Conservation (phyloP, 1,284 basidiomycete genomes). For the Gymnopus androsaceus region DNA sequence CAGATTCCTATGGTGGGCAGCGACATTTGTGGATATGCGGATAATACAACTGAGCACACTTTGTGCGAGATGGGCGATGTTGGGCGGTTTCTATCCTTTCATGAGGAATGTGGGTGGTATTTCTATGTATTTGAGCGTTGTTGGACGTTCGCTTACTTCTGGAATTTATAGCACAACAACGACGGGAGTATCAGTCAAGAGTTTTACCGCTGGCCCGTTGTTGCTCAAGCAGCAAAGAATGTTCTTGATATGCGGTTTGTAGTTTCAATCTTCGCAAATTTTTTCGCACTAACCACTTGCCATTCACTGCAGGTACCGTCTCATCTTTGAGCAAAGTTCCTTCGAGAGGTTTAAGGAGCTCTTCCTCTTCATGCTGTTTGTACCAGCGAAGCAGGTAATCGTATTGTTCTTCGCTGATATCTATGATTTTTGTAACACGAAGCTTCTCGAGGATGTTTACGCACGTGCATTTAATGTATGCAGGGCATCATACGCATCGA, state of each 20-base stretch:
- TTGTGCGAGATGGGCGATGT: slow-evolving; percentile 68
- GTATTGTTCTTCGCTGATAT: too few species aligned
- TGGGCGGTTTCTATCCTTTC: slow-evolving; percentile 73
- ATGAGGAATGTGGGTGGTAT: slow-evolving; percentile 59
- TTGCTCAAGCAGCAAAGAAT: slow-evolving; percentile 60
- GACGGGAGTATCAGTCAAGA: slow-evolving; percentile 61
- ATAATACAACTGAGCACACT: slow-evolving; percentile 62
- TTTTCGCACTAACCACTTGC: not conserved
- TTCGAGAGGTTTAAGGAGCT: too few species aligned
- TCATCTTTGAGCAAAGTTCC: too few species aligned
- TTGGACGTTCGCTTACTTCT: not conserved
- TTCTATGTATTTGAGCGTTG: not conserved
- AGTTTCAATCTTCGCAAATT: not conserved
- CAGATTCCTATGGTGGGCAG: slow-evolving; percentile 72
- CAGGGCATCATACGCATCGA: too few species aligned
- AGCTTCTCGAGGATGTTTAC: too few species aligned
- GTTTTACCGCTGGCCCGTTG: slow-evolving; percentile 65
- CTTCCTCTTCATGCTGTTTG: too few species aligned
- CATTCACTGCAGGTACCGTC: slow-evolving; percentile 49
- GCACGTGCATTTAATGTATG: too few species aligned
- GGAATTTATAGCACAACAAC: slow-evolving; percentile 50
- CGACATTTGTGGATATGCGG: slow-evolving; percentile 66
- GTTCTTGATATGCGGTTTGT: slow-evolving; percentile 59
- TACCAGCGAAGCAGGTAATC: too few species aligned
- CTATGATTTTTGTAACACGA: too few species aligned